Evolutionary conservation across 305 asterid species (phyloP).

Genomic region (Fraxinus paxiana): DNA sequence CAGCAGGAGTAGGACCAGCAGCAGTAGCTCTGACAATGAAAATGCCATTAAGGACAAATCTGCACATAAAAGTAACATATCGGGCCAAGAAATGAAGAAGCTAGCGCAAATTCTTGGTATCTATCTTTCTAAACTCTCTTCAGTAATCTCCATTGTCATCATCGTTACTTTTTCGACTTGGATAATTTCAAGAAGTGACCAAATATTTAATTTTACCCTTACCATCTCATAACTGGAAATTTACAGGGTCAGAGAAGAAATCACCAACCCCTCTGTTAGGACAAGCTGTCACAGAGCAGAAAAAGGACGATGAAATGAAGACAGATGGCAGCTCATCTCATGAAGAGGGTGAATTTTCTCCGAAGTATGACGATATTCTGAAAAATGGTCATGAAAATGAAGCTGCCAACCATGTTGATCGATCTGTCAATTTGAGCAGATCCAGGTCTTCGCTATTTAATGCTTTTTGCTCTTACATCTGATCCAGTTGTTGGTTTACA

Average conservation of each 20-base stretch:
- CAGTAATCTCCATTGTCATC: conserved; percentile 4
- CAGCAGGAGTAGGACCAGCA: conserved; percentile 31
- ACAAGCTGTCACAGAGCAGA: conserved; percentile 30
- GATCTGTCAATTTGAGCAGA: conserved; percentile 42
- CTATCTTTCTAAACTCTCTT: conserved; percentile 5
- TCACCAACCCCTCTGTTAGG: conserved; percentile 27
- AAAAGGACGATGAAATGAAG: conserved; percentile 32
- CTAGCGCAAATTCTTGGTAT: conserved; percentile 37
- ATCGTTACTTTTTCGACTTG: conserved; percentile 12
- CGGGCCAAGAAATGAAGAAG: conserved; percentile 33
- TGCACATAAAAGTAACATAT: conserved; percentile 32
- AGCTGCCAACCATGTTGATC: conserved; percentile 23
- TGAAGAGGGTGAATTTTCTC: conserved; percentile 63
- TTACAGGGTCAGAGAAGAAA: conserved; percentile 37
- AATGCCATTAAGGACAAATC: conserved; percentile 30
- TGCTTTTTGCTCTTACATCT: conserved; percentile 5
- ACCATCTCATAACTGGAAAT: conserved; percentile 11
- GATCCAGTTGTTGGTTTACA: not conserved
- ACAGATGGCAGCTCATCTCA: conserved; percentile 33
- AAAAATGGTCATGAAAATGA: conserved; percentile 46
- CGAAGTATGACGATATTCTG: conserved; percentile 34
- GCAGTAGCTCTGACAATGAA: conserved; percentile 67
- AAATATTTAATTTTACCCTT: not conserved
- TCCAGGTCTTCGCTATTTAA: conserved; percentile 48
- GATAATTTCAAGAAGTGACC: conserved; percentile 3